Evolutionary conservation across 2,329 filamentous ascomycete genomes (phyloP).

Genomic region (Nannizziopsis barbatae): DNA sequence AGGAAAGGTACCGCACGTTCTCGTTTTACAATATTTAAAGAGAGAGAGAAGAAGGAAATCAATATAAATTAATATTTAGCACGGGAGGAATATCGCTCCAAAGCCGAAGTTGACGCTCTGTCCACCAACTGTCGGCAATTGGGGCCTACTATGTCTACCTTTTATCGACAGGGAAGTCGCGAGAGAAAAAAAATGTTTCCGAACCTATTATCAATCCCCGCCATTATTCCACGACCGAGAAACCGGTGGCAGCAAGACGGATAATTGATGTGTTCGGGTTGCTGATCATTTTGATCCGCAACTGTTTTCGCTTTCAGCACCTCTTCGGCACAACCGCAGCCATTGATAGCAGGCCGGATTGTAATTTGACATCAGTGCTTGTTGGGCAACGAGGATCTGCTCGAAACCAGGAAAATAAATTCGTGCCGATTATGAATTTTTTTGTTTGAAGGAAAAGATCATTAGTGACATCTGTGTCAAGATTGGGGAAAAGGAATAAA

Average conservation of each 20-base stretch:
- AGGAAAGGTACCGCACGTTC: too few relatives aligned
- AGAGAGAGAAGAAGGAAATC: too few relatives aligned
- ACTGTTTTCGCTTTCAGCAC: conserved; percentile 61
- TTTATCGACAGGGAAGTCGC: not conserved
- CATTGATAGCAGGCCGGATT: conserved; percentile 61
- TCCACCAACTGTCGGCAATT: not conserved
- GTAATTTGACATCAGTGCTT: conserved; percentile 99
- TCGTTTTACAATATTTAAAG: too few relatives aligned
- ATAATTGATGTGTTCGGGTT: conserved; percentile 36
- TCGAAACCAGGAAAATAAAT: not conserved
- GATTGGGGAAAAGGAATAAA: conserved; percentile 8
- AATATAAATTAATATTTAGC: too few relatives aligned
- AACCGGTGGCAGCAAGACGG: conserved; percentile 24
- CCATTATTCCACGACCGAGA: conserved; percentile 21
- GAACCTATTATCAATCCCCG: conserved; percentile 37
- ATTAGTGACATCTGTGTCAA: not conserved
- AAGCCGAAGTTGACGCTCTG: too few relatives aligned
- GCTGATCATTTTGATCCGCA: conserved; percentile 11
- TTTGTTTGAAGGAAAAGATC: too few relatives aligned
- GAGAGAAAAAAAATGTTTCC: conserved; percentile 25
- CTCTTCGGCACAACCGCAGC: conserved; percentile 98
- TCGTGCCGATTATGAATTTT: not conserved
- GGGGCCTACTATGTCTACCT: conserved; percentile 1
- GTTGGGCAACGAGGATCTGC: conserved; percentile 5
- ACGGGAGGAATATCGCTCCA: not conserved